phyloP scores from a whole-genome alignment of 2,329 filamentous ascomycete genomes.

The Chaetomium globosum region DNA sequence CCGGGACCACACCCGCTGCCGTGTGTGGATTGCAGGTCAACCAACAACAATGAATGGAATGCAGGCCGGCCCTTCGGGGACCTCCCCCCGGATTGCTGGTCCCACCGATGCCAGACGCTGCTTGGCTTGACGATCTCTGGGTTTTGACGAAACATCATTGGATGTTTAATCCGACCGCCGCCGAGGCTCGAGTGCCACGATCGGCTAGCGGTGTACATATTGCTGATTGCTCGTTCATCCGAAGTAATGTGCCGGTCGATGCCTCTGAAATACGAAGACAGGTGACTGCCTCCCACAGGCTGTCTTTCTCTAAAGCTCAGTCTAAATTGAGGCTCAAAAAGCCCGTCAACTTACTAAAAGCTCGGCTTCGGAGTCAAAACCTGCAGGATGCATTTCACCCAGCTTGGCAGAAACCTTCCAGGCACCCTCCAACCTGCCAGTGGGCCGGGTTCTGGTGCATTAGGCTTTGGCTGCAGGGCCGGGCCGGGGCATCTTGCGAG shows the following conservation, averaged over 20 bases:
- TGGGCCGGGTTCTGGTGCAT: neutral
- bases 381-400: neutral
- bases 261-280: neutral
- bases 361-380: no score
- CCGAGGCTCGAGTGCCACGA: neutral
- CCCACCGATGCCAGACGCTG: neutral
- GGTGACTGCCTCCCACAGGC: no score
- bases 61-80: neutral
- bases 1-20: neutral
- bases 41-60: neutral
- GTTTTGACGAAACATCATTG: neutral
- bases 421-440: no score
- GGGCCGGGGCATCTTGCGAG: conserved; percentile 4
- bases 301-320: neutral
- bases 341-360: no score
- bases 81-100: neutral
- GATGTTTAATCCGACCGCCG: neutral
- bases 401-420: neutral
- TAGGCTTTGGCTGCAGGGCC: neutral
- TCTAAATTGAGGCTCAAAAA: neutral
- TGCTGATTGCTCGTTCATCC: neutral
- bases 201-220: neutral
- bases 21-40: neutral
- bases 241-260: neutral
- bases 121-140: neutral